A percentile compares a stretch with the other conserved stretches of the same genome.
Conservation (phyloP, 2,329 filamentous ascomycete genomes). For the Scedosporium aurantiacum region DNA sequence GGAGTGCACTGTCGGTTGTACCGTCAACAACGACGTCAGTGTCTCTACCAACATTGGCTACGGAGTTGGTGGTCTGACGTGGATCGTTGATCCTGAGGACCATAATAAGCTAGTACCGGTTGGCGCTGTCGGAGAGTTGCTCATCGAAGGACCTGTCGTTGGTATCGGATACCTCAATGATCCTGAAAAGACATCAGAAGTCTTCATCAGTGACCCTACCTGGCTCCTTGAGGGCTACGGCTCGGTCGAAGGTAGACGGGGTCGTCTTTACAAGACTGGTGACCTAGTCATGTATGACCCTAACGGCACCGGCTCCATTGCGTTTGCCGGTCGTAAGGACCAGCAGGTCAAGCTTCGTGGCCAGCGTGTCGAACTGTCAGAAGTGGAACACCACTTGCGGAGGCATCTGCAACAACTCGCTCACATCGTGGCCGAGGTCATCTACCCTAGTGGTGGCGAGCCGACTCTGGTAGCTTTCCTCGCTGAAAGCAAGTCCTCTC, state of each 20-base stretch:
- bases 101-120: slow-evolving; percentile 34
- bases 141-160: slow-evolving; percentile 48
- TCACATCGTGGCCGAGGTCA: slow-evolving; percentile 36
- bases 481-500: slow-evolving; percentile 19
- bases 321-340: slow-evolving; percentile 53
- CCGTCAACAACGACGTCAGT: slow-evolving; percentile 33
- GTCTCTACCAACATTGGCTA: slow-evolving; percentile 34
- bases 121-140: slow-evolving; percentile 39
- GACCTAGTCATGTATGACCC: slow-evolving; percentile 44
- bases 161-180: slow-evolving; percentile 52
- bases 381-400: slow-evolving; percentile 39
- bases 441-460: slow-evolving; percentile 31
- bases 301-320: slow-evolving; percentile 41
- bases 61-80: slow-evolving; percentile 35
- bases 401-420: slow-evolving; percentile 30
- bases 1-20: slow-evolving; percentile 42
- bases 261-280: slow-evolving; percentile 47
- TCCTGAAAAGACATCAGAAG: slow-evolving; percentile 41
- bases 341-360: slow-evolving; percentile 59
- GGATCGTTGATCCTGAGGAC: slow-evolving; percentile 39
- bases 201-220: slow-evolving; percentile 44
- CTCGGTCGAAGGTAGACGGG: slow-evolving; percentile 23
- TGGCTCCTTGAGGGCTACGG: slow-evolving; percentile 36
- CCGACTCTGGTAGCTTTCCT: slow-evolving; percentile 36
- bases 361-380: slow-evolving; percentile 49